Conservation (phyloP, 2,329 filamentous ascomycete genomes). For the Beauveria scarabaeidicola region DNA sequence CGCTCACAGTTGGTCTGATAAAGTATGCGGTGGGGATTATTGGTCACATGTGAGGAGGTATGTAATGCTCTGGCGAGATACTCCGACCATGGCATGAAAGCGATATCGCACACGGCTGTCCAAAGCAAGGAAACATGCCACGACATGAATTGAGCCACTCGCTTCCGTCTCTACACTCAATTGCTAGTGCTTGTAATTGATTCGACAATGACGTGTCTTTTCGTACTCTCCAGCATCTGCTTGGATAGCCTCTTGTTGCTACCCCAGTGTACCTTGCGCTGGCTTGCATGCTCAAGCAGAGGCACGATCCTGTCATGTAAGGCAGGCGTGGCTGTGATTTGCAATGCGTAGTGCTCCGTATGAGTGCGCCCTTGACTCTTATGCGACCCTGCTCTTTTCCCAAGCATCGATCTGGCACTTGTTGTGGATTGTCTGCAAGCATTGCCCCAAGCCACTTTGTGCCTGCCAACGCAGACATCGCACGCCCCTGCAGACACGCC, state of each 20-base stretch:
- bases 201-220: not conserved
- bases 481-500: not conserved
- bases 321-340: not conserved
- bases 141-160: not conserved
- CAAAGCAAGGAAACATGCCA: not conserved
- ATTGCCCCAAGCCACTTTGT: slow-evolving; percentile 3
- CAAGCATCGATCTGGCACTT: not conserved
- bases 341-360: not conserved
- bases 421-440: not conserved
- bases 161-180: not conserved
- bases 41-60: not conserved
- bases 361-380: not conserved
- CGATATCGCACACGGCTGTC: not conserved
- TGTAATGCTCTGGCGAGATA: not conserved
- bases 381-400: not conserved
- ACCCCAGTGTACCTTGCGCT: not conserved
- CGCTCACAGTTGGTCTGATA: not conserved
- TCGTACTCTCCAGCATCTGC: not conserved
- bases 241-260: not conserved
- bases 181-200: not conserved
- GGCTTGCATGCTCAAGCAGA: not conserved
- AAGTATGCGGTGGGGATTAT: not conserved
- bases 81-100: not conserved
- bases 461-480: not conserved
- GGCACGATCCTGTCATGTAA: slow-evolving; percentile 4